A percentile compares a stretch with the other conserved stretches of the same genome.
These are phyloP conservation scores for Colletotrichum sp. DNA, from an alignment of 2,329 filamentous ascomycete genomes.

Conservation along the genomic window DNA sequence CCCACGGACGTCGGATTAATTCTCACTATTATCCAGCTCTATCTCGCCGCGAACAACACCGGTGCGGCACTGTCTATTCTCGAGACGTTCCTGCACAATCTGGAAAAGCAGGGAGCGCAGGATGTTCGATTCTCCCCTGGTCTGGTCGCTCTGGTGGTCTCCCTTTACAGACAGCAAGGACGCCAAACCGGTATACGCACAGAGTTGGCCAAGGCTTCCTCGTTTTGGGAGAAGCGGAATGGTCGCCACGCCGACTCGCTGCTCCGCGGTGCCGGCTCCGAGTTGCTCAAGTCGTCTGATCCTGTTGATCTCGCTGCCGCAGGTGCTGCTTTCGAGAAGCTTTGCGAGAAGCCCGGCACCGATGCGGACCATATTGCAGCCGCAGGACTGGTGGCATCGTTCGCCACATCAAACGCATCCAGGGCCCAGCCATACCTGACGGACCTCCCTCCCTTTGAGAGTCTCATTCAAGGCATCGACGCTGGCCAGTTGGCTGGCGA, in stretches of 20 bases:
- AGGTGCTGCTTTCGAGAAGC: slow-evolving; percentile 76
- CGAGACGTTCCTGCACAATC: slow-evolving; percentile 73
- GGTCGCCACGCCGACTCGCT: slow-evolving; percentile 60
- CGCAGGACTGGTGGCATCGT: slow-evolving; percentile 86
- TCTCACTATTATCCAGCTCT: slow-evolving; percentile 82
- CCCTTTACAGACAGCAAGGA: slow-evolving; percentile 78
- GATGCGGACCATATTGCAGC: slow-evolving; percentile 70
- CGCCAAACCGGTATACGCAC: slow-evolving; percentile 73
- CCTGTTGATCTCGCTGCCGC: slow-evolving; percentile 72
- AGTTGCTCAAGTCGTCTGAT: slow-evolving; percentile 78
- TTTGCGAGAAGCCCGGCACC: slow-evolving; percentile 68
- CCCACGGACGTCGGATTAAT: slow-evolving; percentile 82
- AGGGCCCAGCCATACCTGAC: slow-evolving; percentile 60
- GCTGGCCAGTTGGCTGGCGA: slow-evolving; percentile 66
- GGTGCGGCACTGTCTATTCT: slow-evolving; percentile 77
- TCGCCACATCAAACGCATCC: slow-evolving; percentile 65
- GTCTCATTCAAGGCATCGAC: slow-evolving; percentile 66
- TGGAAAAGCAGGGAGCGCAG: slow-evolving; percentile 67
- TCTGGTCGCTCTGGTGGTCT: slow-evolving; percentile 78
- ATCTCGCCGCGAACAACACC: slow-evolving; percentile 73
- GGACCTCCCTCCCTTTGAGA: slow-evolving; percentile 65
- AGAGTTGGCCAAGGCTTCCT: slow-evolving; percentile 79
- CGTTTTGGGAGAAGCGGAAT: slow-evolving; percentile 75
- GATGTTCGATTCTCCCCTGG: slow-evolving; percentile 85
- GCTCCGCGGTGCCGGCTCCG: slow-evolving; percentile 80